Base-by-base conservation (phyloP, 306 rosid species). In the Lathyrus tuberosus region DNA sequence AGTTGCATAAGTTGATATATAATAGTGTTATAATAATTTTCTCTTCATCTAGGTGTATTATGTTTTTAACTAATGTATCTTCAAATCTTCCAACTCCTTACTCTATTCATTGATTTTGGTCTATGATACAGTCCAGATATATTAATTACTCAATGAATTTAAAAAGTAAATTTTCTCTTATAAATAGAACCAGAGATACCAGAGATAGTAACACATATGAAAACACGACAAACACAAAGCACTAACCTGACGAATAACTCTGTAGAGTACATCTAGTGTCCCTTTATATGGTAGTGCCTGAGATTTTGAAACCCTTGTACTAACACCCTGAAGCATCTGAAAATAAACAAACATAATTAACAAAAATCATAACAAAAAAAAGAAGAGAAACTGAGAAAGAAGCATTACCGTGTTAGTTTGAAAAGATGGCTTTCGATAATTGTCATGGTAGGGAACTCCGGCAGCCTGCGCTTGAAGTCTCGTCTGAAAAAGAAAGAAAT, bases 381-480 rank as follows among this genome's bases (percentile, higher is more conserved):
- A 2, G 0, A 66, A 10, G 4, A 49, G 0, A 46, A 33, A 4
- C 5, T 3, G 16, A 10, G 62, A 5, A 33, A 69, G 51, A 3
- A 42, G 62, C 56, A 17, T 16, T 61, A 92, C 98, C 72, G 78
- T 54, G 78, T 75, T 87, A 7, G 92, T 37, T 70, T 82, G 88
- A 35, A 77, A 57, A 77, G 87, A 81, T 15, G 85, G 10, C 61
- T 62, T 71, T n/a, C 12, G 65, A 57, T 89, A 85, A 26, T 57
- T 13, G 20, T 79, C 79, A 11, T 81, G 88, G 71, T 93, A 93
- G 70, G 96, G 85, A 82, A 88, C 89, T 71, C 97, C 98, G 0
- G 97, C 97, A 71, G 99, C 95, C 68, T 94, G 99, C 0, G 99
- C 97, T 83, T 94, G 99, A 61, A 94, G 86, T 65, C 99, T 86